Base-by-base conservation (phyloP, 352 stramenopile genomes). In the Albugo laibachii region DNA sequence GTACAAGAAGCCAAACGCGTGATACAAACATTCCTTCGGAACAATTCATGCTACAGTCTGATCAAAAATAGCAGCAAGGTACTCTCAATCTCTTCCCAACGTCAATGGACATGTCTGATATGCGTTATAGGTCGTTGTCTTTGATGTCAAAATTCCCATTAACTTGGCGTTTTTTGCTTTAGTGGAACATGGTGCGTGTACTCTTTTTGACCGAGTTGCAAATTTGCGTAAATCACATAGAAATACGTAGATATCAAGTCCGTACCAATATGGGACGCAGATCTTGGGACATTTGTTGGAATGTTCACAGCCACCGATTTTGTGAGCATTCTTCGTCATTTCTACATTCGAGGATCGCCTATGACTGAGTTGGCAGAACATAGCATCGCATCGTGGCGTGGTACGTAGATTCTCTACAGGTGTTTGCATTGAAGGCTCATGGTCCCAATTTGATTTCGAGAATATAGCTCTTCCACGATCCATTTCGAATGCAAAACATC, bases 161-260 rank as follows among this genome's bases (percentile, higher is more conserved):
- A 96, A 98, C 56, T 66, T 98, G 36, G 94, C 94, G 27, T 98
- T 98, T 75, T 98, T 98, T 64, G 94, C 94, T 13, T 71, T 98
- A 31, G 91, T 98, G n/a, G 94, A 98, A 63, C 94, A 98, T 70
- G 93, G 91, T 96, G 59, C 58, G 74, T 53, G 13, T 39, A 20
- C 31, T 36, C 36, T 36, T 8, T 35, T 34, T 11, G 45, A 46
- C 27, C 24, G 49, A 43, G 42, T 1, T 5, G 12, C 2, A 41
- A 3, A 43, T 1, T 44, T 36, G 34, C 6, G 49, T 39, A 19
- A 43, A 24, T 43, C n/a, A n/a, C n/a, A n/a, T n/a, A n/a, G n/a
- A 8, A 10, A 24, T 19, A 43, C 38, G 38, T 8, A 97, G 86
- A 98, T 60, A 97, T 97, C 76, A 94, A 97, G 69, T 95, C 87